Conservation (phyloP, 768 basidiomycete species). For the Russula sp. region DNA sequence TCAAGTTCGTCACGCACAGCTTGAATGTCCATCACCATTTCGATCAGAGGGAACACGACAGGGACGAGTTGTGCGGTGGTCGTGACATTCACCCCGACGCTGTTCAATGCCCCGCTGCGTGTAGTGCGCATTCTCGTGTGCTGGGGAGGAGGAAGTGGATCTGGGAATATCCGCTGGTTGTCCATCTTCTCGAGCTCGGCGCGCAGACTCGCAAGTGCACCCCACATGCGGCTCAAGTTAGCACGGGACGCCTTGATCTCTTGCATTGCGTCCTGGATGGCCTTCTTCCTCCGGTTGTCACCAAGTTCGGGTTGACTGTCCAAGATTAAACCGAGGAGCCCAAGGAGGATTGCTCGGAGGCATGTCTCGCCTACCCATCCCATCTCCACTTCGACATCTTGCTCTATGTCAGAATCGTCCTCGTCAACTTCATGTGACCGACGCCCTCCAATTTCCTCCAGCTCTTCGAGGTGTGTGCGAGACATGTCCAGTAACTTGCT, state of each 20-base stretch:
- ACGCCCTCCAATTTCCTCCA: conserved; percentile 36
- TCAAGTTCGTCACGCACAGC: conserved; percentile 57
- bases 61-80: conserved; percentile 61
- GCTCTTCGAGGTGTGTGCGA: conserved; percentile 57
- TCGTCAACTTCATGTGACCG: conserved; percentile 37
- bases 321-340: conserved; percentile 50
- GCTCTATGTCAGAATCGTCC: conserved; percentile 26
- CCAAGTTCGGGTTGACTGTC: conserved; percentile 30
- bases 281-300: conserved; percentile 33
- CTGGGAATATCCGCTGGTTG: conserved; percentile 40
- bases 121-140: conserved; percentile 39
- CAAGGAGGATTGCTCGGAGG: conserved; percentile 55
- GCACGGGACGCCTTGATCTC: conserved; percentile 48
- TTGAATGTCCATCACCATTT: conserved; percentile 42
- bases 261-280: conserved; percentile 42
- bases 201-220: conserved; percentile 45
- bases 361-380: conserved; percentile 65
- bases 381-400: conserved; percentile 27
- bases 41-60: conserved; percentile 53
- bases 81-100: conserved; percentile 32
- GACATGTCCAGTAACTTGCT: conserved; percentile 45
- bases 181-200: conserved; percentile 25
- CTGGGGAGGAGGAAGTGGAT: conserved; percentile 53
- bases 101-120: conserved; percentile 34
- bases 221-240: conserved; percentile 62